phyloP scores from a whole-genome alignment of 139 green algal species.

The Monoraphidium neglectum region DNA sequence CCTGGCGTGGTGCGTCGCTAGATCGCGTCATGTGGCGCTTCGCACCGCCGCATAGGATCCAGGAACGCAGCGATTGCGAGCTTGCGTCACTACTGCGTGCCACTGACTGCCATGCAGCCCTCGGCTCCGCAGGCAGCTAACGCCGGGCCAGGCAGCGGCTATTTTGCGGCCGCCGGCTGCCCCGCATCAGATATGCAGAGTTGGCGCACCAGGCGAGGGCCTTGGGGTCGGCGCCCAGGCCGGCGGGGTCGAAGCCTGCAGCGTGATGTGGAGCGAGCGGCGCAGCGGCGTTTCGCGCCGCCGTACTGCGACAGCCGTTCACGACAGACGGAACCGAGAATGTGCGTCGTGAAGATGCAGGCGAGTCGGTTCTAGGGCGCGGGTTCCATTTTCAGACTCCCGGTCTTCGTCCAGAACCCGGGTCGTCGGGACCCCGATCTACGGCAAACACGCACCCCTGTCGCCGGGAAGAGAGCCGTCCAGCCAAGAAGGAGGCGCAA shows the following conservation, averaged over 20 bases:
- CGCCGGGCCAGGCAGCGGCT: too few species aligned
- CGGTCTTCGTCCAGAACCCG: background rate
- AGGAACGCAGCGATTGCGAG: background rate
- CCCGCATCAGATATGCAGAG: too few species aligned
- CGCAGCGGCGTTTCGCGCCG: too few species aligned
- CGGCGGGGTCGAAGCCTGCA: conserved; percentile 75
- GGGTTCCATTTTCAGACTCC: background rate
- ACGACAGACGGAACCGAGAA: background rate
- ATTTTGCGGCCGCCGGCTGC: too few species aligned
- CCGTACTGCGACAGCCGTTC: background rate
- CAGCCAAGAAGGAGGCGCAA: conserved; percentile 67
- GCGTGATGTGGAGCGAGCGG: conserved; percentile 8
- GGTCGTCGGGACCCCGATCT: background rate
- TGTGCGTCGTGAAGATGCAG: background rate
- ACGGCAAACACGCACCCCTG: conserved; percentile 37
- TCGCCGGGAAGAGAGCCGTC: conserved; percentile 49
- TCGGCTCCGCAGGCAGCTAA: background rate
- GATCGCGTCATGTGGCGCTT: background rate
- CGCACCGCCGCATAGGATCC: too few species aligned
- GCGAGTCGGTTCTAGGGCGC: background rate
- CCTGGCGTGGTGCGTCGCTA: background rate
- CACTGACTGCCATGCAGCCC: background rate
- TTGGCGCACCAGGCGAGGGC: conserved; percentile 81
- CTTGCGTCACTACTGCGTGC: too few species aligned
- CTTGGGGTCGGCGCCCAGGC: conserved; percentile 66